Evolutionary conservation across 805 yeast genomes (phyloP).

Genomic region (Danielia reshetovae): DNA sequence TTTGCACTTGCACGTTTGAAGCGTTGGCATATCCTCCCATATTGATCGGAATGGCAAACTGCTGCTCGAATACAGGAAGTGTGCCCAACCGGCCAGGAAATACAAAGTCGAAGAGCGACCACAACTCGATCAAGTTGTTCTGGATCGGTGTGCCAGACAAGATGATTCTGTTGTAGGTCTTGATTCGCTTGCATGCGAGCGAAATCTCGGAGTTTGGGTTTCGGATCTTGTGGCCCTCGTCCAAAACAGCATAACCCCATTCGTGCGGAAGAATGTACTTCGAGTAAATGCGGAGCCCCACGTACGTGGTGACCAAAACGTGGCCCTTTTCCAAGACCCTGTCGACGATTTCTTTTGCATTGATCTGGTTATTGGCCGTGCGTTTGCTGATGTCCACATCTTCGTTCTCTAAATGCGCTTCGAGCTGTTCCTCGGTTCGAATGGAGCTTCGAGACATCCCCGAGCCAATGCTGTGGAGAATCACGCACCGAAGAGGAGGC

Average conservation of each 20-base stretch:
- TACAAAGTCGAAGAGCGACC: slow-evolving; percentile 94
- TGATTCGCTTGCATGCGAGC: slow-evolving; percentile 75
- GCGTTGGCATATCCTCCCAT: slow-evolving; percentile 99
- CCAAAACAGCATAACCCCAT: slow-evolving; percentile 91
- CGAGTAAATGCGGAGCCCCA: slow-evolving; percentile 71
- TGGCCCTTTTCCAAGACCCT: slow-evolving; percentile 68
- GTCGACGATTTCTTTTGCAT: slow-evolving; percentile 48
- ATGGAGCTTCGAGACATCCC: slow-evolving; percentile 53
- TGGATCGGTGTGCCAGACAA: slow-evolving; percentile 96
- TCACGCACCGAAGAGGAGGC: slow-evolving; percentile 87
- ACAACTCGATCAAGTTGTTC: slow-evolving; percentile 83
- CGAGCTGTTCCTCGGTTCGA: slow-evolving; percentile 45
- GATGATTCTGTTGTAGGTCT: slow-evolving; percentile 81
- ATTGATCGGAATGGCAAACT: slow-evolving; percentile 88
- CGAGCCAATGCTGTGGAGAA: slow-evolving; percentile 87
- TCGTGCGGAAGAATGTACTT: slow-evolving; percentile 55
- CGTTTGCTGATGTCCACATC: slow-evolving; percentile 26
- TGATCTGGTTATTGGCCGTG: slow-evolving; percentile 30
- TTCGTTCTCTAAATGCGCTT: slow-evolving; percentile 43
- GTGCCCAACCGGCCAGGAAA: slow-evolving; percentile 95
- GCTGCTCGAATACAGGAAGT: slow-evolving; percentile 87
- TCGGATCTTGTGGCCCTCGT: slow-evolving; percentile 95
- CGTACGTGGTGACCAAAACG: slow-evolving; percentile 86
- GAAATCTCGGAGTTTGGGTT: slow-evolving; percentile 92
- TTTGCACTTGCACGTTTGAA: slow-evolving; percentile 89